Base-by-base conservation (phyloP, 164 flowering plant genomes). In the Liriodendron chinense region DNA sequence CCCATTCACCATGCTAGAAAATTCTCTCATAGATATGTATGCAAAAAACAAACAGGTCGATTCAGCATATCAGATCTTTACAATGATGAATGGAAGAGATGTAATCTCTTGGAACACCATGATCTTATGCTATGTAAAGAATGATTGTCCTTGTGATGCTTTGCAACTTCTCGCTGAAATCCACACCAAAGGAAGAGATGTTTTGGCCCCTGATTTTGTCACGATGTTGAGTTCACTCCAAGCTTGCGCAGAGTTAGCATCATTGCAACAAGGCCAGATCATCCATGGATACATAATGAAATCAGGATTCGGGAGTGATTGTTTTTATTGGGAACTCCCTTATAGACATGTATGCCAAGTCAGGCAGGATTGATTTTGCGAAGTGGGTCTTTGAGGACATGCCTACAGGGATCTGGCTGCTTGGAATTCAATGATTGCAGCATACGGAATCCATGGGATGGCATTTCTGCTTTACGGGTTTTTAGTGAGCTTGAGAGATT, bases 401-500 rank as follows among this genome's bases (percentile, higher is more conserved):
- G 25, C 14, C 57, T 3, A 59, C 78, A 48, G 65, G 74, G 87
- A 85, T 75, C 63, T 85, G 47, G 84, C 84, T 20, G 76, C 76
- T 50, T 85, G 87, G 87, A 81, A 84, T 78, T 76, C 85, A 47
- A 85, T 85, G 87, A 81, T 85, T 69, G 76, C 79, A 57, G 82
- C 80, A 57, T 85, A 78, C 69, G 84, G 83, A 1, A 70, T 81
- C 28, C 78, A 85, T 67, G 87, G 87, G 77, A 78, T 80, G 85
- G 83, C 21, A 66, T 71, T 72, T 77, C 83, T 59, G 85, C 87
- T 72, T 73, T 85, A 3, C 23, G 1, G 68, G 84, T 85, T 24
- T 85, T 83, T 65, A 49, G 50, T 20, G 56, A 72, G 71, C 78
- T 85, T 84, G 80, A 74, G 66, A 75, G 10, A 56, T 62, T 70